These are phyloP conservation scores for Phyllosticta citriasiana DNA, from an alignment of 2,329 filamentous ascomycete species.

Conservation along the genomic window DNA sequence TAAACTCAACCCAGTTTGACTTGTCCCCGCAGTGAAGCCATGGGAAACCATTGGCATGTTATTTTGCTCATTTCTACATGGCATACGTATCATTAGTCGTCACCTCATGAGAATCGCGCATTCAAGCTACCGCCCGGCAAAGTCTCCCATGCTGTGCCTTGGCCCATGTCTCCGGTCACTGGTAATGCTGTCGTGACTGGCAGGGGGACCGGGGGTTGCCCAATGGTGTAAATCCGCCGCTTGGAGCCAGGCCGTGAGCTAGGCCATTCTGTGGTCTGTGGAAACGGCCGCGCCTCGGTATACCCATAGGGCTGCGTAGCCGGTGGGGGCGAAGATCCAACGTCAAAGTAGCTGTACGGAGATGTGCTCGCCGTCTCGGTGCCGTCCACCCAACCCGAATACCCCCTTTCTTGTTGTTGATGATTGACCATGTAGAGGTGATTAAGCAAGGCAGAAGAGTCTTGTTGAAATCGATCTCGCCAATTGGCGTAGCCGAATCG, in stretches of 20 bases:
- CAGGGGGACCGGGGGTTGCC: neutral
- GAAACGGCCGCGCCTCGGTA: neutral
- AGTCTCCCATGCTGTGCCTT: slow-evolving; percentile 13
- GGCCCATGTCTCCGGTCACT: slow-evolving; percentile 8
- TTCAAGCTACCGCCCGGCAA: slow-evolving; percentile 14
- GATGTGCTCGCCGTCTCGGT: slow-evolving; percentile 2
- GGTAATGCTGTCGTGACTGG: neutral
- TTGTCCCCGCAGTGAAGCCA: no score
- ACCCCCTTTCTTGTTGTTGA: neutral
- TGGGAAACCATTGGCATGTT: no score
- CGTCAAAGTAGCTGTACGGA: neutral
- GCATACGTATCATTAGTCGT: neutral
- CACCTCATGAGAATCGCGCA: slow-evolving; percentile 10
- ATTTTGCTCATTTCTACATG: neutral
- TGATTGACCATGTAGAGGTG: slow-evolving; percentile 29
- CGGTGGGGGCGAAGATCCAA: neutral
- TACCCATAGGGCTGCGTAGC: neutral
- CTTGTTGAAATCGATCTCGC: slow-evolving; percentile 39
- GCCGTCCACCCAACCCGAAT: neutral
- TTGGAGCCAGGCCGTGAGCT: neutral
- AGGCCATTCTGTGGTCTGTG: neutral
- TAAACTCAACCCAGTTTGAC: no score
- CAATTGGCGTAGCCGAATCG: slow-evolving; percentile 41
- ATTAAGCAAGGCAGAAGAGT: slow-evolving; percentile 31
- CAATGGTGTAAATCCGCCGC: slow-evolving; percentile 5